A percentile compares a stretch with the other conserved stretches of the same genome.
Evolutionary conservation across 768 basidiomycete species (phyloP).

Genomic region (Tulasnella sp.): DNA sequence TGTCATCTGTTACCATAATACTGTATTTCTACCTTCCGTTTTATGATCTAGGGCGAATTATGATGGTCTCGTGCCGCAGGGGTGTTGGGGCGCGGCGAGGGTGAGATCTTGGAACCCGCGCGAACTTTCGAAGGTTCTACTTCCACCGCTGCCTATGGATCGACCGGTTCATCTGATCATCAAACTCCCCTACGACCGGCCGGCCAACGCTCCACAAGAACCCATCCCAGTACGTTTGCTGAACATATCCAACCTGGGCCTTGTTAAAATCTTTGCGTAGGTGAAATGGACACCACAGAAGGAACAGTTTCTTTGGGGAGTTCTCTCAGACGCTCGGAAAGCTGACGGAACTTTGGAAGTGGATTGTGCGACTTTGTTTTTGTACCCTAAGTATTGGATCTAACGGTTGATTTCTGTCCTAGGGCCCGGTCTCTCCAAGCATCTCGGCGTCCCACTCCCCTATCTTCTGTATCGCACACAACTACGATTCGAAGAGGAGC

Average conservation of each 20-base stretch:
- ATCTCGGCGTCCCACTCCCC: constrained; percentile 72
- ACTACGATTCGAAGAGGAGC: constrained; percentile 76
- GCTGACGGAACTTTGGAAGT: constrained; percentile 58
- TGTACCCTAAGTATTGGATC: neutral
- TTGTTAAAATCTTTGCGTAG: constrained; percentile 34
- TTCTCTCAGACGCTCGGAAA: constrained; percentile 68
- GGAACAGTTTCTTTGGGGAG: constrained; percentile 79
- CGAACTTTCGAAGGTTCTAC: neutral
- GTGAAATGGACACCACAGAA: constrained; percentile 82
- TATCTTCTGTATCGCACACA: constrained; percentile 80
- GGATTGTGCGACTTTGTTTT: constrained; percentile 53
- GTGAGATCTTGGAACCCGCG: neutral
- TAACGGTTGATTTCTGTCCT: neutral
- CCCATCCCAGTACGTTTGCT: constrained; percentile 32
- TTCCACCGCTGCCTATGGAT: constrained; percentile 6
- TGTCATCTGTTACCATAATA: neutral
- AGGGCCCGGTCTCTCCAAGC: constrained; percentile 81
- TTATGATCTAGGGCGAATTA: neutral
- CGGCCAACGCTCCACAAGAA: constrained; percentile 44
- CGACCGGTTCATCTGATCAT: constrained; percentile 62
- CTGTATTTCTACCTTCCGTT: neutral
- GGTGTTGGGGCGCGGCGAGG: neutral
- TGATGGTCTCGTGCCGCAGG: neutral
- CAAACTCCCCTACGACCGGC: constrained; percentile 64
- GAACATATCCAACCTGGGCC: neutral